Conservation (phyloP, 345 rosid genomes). For the Eucalyptus cloeziana region DNA sequence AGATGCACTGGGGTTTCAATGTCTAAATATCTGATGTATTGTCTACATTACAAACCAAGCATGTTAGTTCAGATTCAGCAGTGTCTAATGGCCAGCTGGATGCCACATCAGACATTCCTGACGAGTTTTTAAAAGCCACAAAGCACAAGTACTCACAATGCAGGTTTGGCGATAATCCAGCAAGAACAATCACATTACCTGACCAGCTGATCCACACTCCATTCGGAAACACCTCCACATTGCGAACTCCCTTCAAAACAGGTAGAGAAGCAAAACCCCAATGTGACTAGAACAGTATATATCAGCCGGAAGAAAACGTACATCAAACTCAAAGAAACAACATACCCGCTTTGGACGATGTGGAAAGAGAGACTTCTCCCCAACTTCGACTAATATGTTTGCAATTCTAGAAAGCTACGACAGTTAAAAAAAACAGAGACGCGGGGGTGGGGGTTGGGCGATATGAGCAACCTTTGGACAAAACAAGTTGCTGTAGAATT, state of each 20-base stretch:
- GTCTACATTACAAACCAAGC: not conserved
- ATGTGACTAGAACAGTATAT: not conserved
- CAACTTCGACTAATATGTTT: too few species aligned
- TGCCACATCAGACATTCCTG: not conserved
- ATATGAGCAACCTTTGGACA: too few species aligned
- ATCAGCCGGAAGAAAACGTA: not conserved
- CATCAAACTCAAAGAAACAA: not conserved
- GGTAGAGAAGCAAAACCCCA: not conserved
- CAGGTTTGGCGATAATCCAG: not conserved
- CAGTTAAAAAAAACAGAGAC: too few species aligned
- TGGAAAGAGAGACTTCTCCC: constrained; percentile 28
- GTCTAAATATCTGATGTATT: not conserved
- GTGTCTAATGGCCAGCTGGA: not conserved
- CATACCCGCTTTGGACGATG: constrained; percentile 18
- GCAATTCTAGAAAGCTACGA: too few species aligned
- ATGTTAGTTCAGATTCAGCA: not conserved
- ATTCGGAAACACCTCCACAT: constrained; percentile 36
- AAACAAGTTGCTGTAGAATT: too few species aligned
- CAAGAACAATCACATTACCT: constrained; percentile 1
- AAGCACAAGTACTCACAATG: not conserved
- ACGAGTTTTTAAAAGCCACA: not conserved
- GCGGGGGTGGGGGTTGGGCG: too few species aligned
- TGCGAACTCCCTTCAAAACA: constrained; percentile 21
- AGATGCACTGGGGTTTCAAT: not conserved
- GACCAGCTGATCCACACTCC: constrained; percentile 35